phyloP scores from a whole-genome alignment of 257 asterid species.

The Nicotiana obtusifolia region DNA sequence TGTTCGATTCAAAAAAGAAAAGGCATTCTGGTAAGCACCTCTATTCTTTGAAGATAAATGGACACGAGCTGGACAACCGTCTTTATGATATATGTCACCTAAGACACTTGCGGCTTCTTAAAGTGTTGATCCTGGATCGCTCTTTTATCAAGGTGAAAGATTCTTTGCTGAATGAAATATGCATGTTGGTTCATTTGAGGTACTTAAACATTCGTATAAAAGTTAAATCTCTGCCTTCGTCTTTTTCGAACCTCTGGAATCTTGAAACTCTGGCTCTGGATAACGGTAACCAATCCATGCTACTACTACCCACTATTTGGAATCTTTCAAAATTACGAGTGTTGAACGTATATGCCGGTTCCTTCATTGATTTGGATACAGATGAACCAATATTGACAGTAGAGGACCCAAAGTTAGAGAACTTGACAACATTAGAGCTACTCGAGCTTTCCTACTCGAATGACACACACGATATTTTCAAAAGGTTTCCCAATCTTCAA shows the following conservation, averaged over 20 bases:
- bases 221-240: background rate
- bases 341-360: fast-evolving
- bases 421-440: fast-evolving
- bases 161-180: slow-evolving; percentile 7
- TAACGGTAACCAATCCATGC: fast-evolving
- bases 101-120: slow-evolving; percentile 14
- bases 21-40: slow-evolving; percentile 11
- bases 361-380: background rate
- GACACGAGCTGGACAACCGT: background rate
- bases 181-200: background rate
- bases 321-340: background rate
- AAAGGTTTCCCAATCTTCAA: background rate
- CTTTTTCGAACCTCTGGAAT: background rate
- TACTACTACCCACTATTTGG: background rate
- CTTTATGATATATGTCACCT: background rate
- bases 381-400: background rate
- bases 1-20: background rate
- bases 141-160: background rate
- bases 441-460: background rate
- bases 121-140: slow-evolving; percentile 6
- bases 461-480: background rate
- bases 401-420: background rate
- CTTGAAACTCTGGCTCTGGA: background rate
- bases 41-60: background rate
- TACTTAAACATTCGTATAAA: background rate